phyloP scores from a whole-genome alignment of 495 filamentous ascomycete species.

The Endocarpon pusillum region DNA sequence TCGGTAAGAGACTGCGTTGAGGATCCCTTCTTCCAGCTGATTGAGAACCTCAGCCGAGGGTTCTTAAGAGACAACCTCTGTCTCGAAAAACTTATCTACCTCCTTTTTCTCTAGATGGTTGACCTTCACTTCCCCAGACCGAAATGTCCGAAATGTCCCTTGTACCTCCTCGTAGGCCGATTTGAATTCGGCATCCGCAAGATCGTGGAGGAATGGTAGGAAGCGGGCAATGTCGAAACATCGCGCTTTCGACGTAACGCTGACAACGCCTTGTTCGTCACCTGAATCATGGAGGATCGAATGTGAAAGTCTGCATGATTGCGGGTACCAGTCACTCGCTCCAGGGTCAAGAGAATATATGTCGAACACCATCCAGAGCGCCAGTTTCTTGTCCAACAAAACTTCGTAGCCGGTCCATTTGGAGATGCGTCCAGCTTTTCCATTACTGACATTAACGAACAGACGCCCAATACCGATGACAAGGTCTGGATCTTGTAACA shows the following conservation, averaged over 20 bases:
- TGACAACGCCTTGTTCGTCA: too few relatives aligned
- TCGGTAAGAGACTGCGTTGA: too few relatives aligned
- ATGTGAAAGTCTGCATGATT: neutral
- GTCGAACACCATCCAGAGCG: neutral
- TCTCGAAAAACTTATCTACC: too few relatives aligned
- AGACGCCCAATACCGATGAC: neutral
- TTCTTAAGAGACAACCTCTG: too few relatives aligned
- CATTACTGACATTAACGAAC: conserved; percentile 1
- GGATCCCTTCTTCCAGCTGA: too few relatives aligned
- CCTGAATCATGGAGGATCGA: too few relatives aligned
- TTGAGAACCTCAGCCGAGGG: too few relatives aligned
- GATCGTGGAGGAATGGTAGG: neutral
- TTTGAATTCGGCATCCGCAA: neutral
- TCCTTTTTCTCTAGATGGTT: too few relatives aligned
- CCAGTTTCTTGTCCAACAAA: neutral
- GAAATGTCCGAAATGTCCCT: too few relatives aligned
- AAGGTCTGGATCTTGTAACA: neutral
- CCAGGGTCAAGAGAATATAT: neutral
- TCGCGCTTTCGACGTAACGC: neutral
- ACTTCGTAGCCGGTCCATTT: conserved; percentile 1
- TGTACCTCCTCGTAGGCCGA: too few relatives aligned
- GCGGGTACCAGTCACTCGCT: neutral
- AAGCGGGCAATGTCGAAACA: neutral
- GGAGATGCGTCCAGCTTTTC: too few relatives aligned
- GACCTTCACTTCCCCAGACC: too few relatives aligned